Evolutionary conservation across 169 alveolate species (phyloP), one percentile per base, ranked within the genome.

Genomic region (Plasmodium vivax): DNA sequence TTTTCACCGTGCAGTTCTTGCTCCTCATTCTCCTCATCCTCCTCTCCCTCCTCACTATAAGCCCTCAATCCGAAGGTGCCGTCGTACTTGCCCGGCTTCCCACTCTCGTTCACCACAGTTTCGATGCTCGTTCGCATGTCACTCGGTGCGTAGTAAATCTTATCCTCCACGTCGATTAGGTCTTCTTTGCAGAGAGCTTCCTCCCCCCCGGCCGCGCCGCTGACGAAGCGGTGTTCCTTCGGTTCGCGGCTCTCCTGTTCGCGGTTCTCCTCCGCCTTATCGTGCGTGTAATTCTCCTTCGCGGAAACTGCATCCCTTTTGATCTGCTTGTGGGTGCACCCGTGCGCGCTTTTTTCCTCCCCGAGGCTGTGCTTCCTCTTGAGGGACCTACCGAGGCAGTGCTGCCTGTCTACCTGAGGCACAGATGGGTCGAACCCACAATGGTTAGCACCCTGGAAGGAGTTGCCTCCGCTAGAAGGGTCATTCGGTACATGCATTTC

Each of bases 71-170:
- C 77, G 6, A 9, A 27, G 16, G 62, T 58, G 19, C 38, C 12
- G 0, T n/a, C 77, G 30, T 68, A 8, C 47, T 62, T 58, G 27
- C 72, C 93, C 5, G n/a, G 16, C 43, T 84, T 71, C 2, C 9
- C 74, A 47, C 16, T 68, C 14, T 84, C 93, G 36, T 84, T 84
- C 71, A 38, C n/a, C 3, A 80, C 71, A 6, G 83, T 73, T 14
- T 84, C 93, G 3, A 84, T 84, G 41, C 93, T 73, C 1, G 93
- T 84, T 27, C 93, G 58, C 83, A 84, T 72, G 56, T 84, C 71
- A 47, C 82, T 84, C 14, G 93, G 93, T 36, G 93, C 93, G 51
- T 84, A 84, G 27, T 71, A 84, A 71, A 84, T 68, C 27, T 84
- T 84, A 34, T 84, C 83, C 2, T 84, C 92, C 6, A 45, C 74